Percentiles rank a stretch among this genome's conserved stretches.
phyloP scores from a whole-genome alignment of 768 basidiomycete species.

The Cytidiella melzeri region DNA sequence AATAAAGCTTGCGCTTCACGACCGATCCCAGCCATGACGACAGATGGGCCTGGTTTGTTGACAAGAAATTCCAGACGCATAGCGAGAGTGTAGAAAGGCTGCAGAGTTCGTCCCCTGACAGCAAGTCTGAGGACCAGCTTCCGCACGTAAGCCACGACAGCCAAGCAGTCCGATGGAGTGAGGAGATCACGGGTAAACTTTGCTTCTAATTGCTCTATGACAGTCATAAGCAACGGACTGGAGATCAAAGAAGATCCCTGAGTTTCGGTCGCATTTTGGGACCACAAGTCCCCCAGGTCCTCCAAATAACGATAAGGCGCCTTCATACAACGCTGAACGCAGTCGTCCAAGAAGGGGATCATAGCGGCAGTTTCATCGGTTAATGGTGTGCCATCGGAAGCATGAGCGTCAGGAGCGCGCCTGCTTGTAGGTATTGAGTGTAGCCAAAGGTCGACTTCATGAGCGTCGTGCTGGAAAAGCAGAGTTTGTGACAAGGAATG shows the following conservation, averaged over 20 bases:
- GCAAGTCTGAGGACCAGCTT: conserved; percentile 53
- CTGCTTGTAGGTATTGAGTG: conserved; percentile 46
- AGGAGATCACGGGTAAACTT: conserved; percentile 55
- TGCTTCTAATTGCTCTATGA: conserved; percentile 71
- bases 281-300: conserved; percentile 39
- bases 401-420: conserved; percentile 30
- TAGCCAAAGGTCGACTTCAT: conserved; percentile 75
- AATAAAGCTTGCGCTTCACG: conserved; percentile 28
- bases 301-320: conserved; percentile 87
- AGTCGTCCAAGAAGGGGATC: conserved; percentile 77
- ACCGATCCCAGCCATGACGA: conserved; percentile 29
- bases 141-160: conserved; percentile 59
- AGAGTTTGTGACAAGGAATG: conserved; percentile 66
- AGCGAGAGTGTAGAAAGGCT: conserved; percentile 29
- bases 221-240: conserved; percentile 75
- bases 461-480: conserved; percentile 71
- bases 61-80: conserved; percentile 34
- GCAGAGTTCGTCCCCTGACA: conserved; percentile 43
- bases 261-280: conserved; percentile 4
- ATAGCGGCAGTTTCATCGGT: conserved; percentile 52
- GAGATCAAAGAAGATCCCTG: conserved; percentile 34
- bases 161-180: conserved; percentile 53
- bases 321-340: conserved; percentile 73
- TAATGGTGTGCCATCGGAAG: conserved; percentile 48
- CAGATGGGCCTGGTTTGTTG: conserved; percentile 25